Conservation (phyloP, 352 stramenopile genomes). For the Pythium sukuiense region DNA sequence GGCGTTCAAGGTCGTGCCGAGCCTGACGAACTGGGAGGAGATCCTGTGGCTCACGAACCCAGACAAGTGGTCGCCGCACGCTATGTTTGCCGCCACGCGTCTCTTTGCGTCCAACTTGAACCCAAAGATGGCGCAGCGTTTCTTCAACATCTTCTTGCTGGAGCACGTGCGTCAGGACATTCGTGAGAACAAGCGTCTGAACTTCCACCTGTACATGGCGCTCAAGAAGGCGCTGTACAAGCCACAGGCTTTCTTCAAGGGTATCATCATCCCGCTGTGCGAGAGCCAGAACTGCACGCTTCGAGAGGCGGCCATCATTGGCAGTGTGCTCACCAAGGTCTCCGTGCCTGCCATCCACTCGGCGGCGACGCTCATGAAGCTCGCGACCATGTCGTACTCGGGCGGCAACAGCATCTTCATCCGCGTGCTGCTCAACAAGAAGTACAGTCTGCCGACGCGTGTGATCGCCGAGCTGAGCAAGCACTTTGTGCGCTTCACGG, state of each 20-base stretch:
- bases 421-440: slow-evolving; percentile 98
- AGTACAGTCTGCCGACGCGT: slow-evolving; percentile 97
- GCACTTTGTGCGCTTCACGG: slow-evolving; percentile 95
- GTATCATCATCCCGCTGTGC: slow-evolving; percentile 97
- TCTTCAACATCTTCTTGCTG: slow-evolving; percentile 98
- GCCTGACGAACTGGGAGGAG: slow-evolving; percentile 98
- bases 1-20: slow-evolving; percentile 99
- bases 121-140: slow-evolving; percentile 98
- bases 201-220: slow-evolving; percentile 99
- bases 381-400: slow-evolving; percentile 96
- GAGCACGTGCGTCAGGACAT: slow-evolving; percentile 98
- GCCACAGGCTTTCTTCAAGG: slow-evolving; percentile 99
- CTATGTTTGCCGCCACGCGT: slow-evolving; percentile 96
- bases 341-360: slow-evolving; percentile 99
- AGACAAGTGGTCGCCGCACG: slow-evolving; percentile 98
- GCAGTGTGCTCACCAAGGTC: slow-evolving; percentile 96
- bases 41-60: slow-evolving; percentile 97
- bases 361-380: slow-evolving; percentile 98
- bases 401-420: slow-evolving; percentile 99
- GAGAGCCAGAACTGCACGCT: slow-evolving; percentile 95
- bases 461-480: slow-evolving; percentile 96
- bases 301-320: slow-evolving; percentile 97
- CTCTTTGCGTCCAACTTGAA: slow-evolving; percentile 99
- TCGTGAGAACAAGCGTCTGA: slow-evolving; percentile 96
- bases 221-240: slow-evolving; percentile 99